Percentiles rank a stretch among this genome's conserved stretches.
Evolutionary conservation across 1,139 yeast species (phyloP).

Genomic region (Lodderomyces jiufengensis): DNA sequence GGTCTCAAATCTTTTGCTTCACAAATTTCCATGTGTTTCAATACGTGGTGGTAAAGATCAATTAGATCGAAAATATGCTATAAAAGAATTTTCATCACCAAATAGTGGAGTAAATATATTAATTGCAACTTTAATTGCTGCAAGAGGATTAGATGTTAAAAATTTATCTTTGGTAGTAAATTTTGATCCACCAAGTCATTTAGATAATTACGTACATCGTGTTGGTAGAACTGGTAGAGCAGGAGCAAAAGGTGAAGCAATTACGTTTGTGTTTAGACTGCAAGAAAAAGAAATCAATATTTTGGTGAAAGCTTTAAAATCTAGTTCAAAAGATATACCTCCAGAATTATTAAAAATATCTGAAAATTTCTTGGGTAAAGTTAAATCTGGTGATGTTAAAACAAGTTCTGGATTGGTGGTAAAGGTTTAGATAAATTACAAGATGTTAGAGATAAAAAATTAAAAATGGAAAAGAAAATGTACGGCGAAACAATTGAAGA

Average conservation of each 20-base stretch:
- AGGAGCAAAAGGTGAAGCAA: slow-evolving; percentile 71
- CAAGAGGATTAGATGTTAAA: too few species aligned
- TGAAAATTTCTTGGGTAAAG: slow-evolving; percentile 52
- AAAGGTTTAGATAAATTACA: slow-evolving; percentile 84
- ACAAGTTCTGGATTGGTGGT: slow-evolving; percentile 82
- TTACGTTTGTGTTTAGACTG: slow-evolving; percentile 61
- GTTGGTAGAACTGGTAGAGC: slow-evolving; percentile 98
- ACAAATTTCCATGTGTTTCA: slow-evolving; percentile 59
- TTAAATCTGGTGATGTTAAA: slow-evolving; percentile 68
- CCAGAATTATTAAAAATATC: slow-evolving; percentile 58
- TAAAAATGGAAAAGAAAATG: slow-evolving; percentile 46
- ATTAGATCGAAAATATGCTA: slow-evolving; percentile 74
- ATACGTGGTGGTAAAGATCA: slow-evolving; percentile 96
- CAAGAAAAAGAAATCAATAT: slow-evolving; percentile 76
- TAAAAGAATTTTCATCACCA: too few species aligned
- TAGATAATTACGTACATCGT: slow-evolving; percentile 95
- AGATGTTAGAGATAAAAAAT: slow-evolving; percentile 56
- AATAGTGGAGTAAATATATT: too few species aligned
- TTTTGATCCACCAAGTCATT: slow-evolving; percentile 86
- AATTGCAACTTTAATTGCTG: too few species aligned
- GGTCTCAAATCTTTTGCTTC: slow-evolving; percentile 50
- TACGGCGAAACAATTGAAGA: slow-evolving; percentile 18
- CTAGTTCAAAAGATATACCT: too few species aligned
- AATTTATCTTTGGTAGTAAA: too few species aligned
- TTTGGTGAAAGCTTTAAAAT: slow-evolving; percentile 63